These are phyloP conservation scores for Chalciporus chontae DNA, from an alignment of 768 basidiomycete species.

Conservation along the genomic window DNA sequence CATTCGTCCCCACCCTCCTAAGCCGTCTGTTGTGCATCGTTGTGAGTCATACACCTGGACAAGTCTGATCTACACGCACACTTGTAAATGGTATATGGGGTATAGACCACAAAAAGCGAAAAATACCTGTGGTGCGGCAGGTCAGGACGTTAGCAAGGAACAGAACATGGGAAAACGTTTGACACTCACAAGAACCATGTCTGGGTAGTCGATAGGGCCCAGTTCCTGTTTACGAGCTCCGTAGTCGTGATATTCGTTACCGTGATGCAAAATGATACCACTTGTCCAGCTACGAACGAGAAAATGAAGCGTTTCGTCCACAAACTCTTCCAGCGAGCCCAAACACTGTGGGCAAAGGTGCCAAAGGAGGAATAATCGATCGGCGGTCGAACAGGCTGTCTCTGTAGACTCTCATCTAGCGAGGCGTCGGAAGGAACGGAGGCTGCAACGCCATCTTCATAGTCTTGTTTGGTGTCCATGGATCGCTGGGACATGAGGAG, in stretches of 20 bases:
- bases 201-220: conserved; percentile 77
- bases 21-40: conserved; percentile 53
- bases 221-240: conserved; percentile 65
- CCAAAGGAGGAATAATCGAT: conserved; percentile 61
- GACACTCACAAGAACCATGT: conserved; percentile 73
- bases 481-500: conserved; percentile 15
- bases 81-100: conserved; percentile 86
- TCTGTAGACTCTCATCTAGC: background rate
- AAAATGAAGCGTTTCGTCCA: conserved; percentile 76
- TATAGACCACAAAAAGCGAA: conserved; percentile 69
- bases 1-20: conserved; percentile 78
- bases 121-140: conserved; percentile 56
- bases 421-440: background rate
- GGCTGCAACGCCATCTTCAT: conserved; percentile 10
- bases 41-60: background rate
- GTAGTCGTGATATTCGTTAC: conserved; percentile 87
- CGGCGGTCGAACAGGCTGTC: conserved; percentile 42
- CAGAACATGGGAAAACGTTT: background rate
- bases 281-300: conserved; percentile 71
- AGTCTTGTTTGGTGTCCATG: conserved; percentile 24
- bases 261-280: conserved; percentile 85
- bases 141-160: background rate
- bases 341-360: conserved; percentile 52
- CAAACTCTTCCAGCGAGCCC: conserved; percentile 62
- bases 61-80: conserved; percentile 44